Conservation (phyloP, 2,329 filamentous ascomycete species). For the Peltaster fructicola region DNA sequence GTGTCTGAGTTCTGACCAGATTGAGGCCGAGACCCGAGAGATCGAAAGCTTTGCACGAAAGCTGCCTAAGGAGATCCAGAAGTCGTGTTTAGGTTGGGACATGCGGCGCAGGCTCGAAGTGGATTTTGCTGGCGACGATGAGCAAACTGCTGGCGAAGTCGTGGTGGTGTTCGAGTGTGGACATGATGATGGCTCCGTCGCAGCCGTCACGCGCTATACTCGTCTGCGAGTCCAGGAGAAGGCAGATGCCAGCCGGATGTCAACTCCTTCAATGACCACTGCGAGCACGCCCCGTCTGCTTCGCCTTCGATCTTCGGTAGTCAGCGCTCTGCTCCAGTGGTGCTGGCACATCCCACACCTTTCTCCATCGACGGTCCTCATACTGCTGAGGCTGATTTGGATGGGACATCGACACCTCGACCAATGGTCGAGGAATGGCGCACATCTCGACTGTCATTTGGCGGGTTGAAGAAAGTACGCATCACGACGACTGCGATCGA, state of each 20-base stretch:
- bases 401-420: slow-evolving; percentile 13
- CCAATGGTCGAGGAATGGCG: slow-evolving; percentile 45
- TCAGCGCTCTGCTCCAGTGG: slow-evolving; percentile 13
- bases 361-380: slow-evolving; percentile 11
- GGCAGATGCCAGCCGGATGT: slow-evolving; percentile 3
- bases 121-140: slow-evolving; percentile 72
- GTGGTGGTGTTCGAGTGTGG: slow-evolving; percentile 61
- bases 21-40: slow-evolving; percentile 59
- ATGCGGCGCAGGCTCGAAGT: slow-evolving; percentile 75
- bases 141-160: slow-evolving; percentile 56
- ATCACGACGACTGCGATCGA: slow-evolving; percentile 60
- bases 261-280: slow-evolving; percentile 13
- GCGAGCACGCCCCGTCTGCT: slow-evolving; percentile 10
- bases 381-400: no score
- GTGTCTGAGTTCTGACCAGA: slow-evolving; percentile 51
- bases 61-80: slow-evolving; percentile 61
- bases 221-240: slow-evolving; percentile 29
- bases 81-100: slow-evolving; percentile 70
- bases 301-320: slow-evolving; percentile 35
- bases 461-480: slow-evolving; percentile 38
- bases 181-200: slow-evolving; percentile 37
- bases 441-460: slow-evolving; percentile 42
- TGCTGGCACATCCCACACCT: slow-evolving; percentile 19
- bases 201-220: slow-evolving; percentile 40
- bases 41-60: slow-evolving; percentile 60